Evolutionary conservation across 148 eudicot species (phyloP).

Genomic region (Chenopodium suecicum): DNA sequence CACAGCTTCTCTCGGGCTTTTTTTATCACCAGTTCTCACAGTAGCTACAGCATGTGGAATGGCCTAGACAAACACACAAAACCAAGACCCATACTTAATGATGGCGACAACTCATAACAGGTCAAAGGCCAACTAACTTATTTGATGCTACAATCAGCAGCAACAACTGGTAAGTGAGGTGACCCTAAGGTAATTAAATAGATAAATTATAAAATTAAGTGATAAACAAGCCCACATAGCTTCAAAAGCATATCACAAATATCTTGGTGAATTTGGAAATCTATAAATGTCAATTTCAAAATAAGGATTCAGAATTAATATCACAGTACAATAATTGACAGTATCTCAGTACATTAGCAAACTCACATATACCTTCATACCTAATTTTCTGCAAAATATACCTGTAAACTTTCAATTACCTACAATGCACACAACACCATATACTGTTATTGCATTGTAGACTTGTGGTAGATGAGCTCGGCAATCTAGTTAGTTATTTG

Average conservation of each 20-base stretch:
- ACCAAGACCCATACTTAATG: neutral
- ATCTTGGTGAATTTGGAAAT: neutral
- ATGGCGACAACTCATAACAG: neutral
- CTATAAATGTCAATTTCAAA: neutral
- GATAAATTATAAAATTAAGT: too few species aligned
- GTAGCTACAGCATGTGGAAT: slow-evolving; percentile 92
- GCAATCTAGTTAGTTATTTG: neutral
- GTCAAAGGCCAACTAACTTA: neutral
- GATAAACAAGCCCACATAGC: neutral
- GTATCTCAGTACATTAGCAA: neutral
- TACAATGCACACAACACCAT: neutral
- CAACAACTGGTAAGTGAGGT: neutral
- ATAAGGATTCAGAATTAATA: neutral
- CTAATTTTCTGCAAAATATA: neutral
- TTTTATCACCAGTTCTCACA: slow-evolving; percentile 73
- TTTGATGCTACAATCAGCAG: neutral
- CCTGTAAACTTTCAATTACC: neutral
- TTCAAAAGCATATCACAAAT: neutral
- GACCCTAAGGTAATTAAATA: too few species aligned
- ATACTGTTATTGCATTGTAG: too few species aligned
- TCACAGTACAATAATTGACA: neutral
- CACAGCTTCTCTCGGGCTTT: slow-evolving; percentile 97
- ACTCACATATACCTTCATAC: neutral
- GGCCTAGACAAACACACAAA: slow-evolving; percentile 46
- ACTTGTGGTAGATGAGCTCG: neutral